phyloP scores from a whole-genome alignment of 371 early-diverging fungal genomes.

The Saksenaea oblongispora region DNA sequence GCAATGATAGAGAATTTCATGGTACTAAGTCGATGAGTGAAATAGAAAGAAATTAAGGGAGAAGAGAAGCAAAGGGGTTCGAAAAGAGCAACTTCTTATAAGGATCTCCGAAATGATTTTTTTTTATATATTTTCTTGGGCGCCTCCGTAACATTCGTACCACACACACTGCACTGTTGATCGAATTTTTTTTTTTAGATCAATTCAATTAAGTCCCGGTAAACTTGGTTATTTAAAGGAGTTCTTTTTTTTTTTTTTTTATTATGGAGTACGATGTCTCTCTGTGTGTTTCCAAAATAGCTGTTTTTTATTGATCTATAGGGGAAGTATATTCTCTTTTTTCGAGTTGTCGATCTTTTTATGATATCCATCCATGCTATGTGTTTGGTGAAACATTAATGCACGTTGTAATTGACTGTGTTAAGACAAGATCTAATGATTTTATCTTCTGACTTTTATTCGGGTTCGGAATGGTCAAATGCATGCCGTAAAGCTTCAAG shows the following conservation, averaged over 20 bases:
- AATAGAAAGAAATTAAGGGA: constrained; percentile 3
- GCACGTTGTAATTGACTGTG: no score
- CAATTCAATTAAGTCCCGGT: neutral
- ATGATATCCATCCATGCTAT: no score
- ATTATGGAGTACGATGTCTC: neutral
- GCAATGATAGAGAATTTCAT: constrained; percentile 17
- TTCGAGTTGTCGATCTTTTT: no score
- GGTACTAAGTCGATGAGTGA: neutral
- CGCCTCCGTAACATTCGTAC: neutral
- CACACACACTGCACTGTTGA: neutral
- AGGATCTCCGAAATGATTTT: neutral
- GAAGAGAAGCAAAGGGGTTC: constrained; percentile 5
- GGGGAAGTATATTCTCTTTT: no score
- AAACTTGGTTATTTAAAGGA: neutral
- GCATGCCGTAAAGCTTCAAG: no score
- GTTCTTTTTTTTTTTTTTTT: neutral
- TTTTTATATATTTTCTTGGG: neutral
- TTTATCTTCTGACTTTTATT: no score
- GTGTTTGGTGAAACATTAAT: no score
- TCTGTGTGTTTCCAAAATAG: neutral
- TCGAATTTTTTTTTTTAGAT: neutral
- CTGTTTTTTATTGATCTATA: no score
- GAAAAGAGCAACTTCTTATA: neutral
- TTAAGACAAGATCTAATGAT: no score
- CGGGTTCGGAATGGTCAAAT: no score